phyloP scores from a whole-genome alignment of 1,284 basidiomycete species.

The Bjerkandera adusta region DNA sequence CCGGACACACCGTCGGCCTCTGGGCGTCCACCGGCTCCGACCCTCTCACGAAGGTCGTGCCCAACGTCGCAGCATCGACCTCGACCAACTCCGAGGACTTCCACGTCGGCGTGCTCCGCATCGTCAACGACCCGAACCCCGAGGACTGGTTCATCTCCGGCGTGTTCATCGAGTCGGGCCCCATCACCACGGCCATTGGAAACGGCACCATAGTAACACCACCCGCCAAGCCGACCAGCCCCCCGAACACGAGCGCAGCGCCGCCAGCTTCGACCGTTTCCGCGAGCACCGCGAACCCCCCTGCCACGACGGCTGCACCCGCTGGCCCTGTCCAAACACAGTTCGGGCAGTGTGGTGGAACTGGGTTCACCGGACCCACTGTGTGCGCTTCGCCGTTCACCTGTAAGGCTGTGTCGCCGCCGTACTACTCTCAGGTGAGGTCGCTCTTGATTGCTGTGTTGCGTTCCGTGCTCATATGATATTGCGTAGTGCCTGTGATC shows the following conservation, averaged over 20 bases:
- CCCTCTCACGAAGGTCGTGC: slow-evolving; percentile 49
- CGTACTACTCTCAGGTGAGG: slow-evolving; percentile 53
- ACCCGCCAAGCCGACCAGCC: slow-evolving; percentile 23
- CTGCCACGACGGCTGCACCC: slow-evolving; percentile 33
- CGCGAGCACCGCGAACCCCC: slow-evolving; percentile 32
- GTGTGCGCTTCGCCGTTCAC: slow-evolving; percentile 39
- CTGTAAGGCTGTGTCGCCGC: slow-evolving; percentile 48
- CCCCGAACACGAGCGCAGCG: slow-evolving; percentile 17
- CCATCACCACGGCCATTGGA: slow-evolving; percentile 52
- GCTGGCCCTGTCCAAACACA: slow-evolving; percentile 42
- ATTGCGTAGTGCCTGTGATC: slow-evolving; percentile 9
- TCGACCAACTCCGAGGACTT: slow-evolving; percentile 64
- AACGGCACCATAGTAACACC: slow-evolving; percentile 28
- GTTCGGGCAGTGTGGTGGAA: slow-evolving; percentile 56
- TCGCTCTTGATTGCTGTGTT: not conserved
- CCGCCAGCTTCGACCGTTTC: slow-evolving; percentile 22
- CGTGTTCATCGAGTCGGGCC: slow-evolving; percentile 56
- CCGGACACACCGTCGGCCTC: slow-evolving; percentile 50
- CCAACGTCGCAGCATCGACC: slow-evolving; percentile 46
- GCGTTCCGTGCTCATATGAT: no score
- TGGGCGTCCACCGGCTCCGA: slow-evolving; percentile 53
- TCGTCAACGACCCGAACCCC: slow-evolving; percentile 43
- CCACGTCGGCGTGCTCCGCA: slow-evolving; percentile 61
- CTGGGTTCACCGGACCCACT: slow-evolving; percentile 47
- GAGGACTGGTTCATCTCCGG: slow-evolving; percentile 64